Conservation (phyloP, 2,329 filamentous ascomycete species). For the Orbilia ellipsospora region DNA sequence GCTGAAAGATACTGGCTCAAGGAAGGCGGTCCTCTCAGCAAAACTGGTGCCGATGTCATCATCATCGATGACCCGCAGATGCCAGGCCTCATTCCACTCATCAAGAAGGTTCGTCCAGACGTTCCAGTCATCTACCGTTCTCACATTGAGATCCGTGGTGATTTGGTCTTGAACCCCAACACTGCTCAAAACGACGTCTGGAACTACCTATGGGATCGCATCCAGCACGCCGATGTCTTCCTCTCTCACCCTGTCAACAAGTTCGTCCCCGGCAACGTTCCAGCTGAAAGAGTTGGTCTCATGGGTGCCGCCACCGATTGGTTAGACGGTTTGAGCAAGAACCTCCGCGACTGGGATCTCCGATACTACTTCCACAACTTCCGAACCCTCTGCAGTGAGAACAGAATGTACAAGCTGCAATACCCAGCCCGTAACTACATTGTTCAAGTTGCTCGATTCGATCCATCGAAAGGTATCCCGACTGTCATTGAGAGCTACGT, state of each 20-base stretch:
- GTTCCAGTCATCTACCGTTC: slow-evolving; percentile 82
- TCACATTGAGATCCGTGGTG: slow-evolving; percentile 83
- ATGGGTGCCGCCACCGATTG: slow-evolving; percentile 85
- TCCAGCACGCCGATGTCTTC: slow-evolving; percentile 78
- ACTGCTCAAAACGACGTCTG: slow-evolving; percentile 79
- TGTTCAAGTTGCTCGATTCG: slow-evolving; percentile 82
- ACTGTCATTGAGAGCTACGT: slow-evolving; percentile 81
- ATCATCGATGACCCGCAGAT: slow-evolving; percentile 87
- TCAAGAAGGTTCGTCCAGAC: slow-evolving; percentile 76
- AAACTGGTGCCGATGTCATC: slow-evolving; percentile 79
- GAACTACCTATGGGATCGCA: slow-evolving; percentile 78
- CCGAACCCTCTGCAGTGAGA: slow-evolving; percentile 70
- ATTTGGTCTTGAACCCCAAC: slow-evolving; percentile 72
- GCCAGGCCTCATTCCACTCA: slow-evolving; percentile 79
- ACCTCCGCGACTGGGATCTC: slow-evolving; percentile 75
- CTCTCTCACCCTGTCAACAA: slow-evolving; percentile 81
- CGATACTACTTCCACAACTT: slow-evolving; percentile 81
- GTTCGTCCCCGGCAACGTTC: slow-evolving; percentile 78
- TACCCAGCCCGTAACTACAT: slow-evolving; percentile 76
- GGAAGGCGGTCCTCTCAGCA: slow-evolving; percentile 74
- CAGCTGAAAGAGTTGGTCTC: slow-evolving; percentile 75
- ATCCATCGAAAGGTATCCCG: slow-evolving; percentile 83
- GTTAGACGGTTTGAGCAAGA: slow-evolving; percentile 84
- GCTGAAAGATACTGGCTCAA: slow-evolving; percentile 79
- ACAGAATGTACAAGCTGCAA: slow-evolving; percentile 70